Conservation (phyloP, 2,329 filamentous ascomycete species). For the Colletotrichum costaricense region DNA sequence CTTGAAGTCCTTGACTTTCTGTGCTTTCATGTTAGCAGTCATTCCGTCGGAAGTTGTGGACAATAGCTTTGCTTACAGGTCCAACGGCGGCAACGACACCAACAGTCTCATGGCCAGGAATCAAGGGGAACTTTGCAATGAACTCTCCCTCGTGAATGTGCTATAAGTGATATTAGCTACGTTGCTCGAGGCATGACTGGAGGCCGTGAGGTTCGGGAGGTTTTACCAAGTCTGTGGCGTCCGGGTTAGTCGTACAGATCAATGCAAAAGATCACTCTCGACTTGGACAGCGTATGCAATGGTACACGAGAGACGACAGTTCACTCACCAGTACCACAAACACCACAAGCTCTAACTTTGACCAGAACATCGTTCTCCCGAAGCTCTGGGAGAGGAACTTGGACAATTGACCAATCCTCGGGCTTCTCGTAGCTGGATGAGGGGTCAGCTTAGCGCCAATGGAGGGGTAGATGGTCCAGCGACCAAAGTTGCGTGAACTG, state of each 20-base stretch:
- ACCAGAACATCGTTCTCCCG: slow-evolving; percentile 71
- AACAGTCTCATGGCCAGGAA: slow-evolving; percentile 76
- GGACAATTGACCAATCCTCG: slow-evolving; percentile 69
- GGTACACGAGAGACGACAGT: neutral
- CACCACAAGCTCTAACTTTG: slow-evolving; percentile 76
- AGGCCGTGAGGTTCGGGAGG: neutral
- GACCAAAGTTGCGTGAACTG: slow-evolving; percentile 7
- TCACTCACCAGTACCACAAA: slow-evolving; percentile 66
- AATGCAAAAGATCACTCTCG: neutral
- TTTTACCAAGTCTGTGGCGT: slow-evolving; percentile 48
- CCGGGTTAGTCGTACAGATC: slow-evolving; percentile 37
- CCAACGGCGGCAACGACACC: slow-evolving; percentile 71
- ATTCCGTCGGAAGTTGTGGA: neutral
- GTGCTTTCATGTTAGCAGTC: slow-evolving; percentile 1
- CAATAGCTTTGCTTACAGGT: slow-evolving; percentile 42
- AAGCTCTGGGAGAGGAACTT: slow-evolving; percentile 70
- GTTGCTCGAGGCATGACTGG: neutral
- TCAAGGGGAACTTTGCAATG: slow-evolving; percentile 70
- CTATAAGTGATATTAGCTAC: slow-evolving; percentile 37
- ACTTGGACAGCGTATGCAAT: neutral
- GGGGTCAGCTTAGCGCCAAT: slow-evolving; percentile 37
- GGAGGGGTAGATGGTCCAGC: slow-evolving; percentile 30
- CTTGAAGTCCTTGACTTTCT: slow-evolving; percentile 69
- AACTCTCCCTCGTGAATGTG: slow-evolving; percentile 79
- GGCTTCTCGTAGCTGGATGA: slow-evolving; percentile 69